phyloP scores from a whole-genome alignment of 2,329 filamentous ascomycete genomes.

The Aspergillus hortae region DNA sequence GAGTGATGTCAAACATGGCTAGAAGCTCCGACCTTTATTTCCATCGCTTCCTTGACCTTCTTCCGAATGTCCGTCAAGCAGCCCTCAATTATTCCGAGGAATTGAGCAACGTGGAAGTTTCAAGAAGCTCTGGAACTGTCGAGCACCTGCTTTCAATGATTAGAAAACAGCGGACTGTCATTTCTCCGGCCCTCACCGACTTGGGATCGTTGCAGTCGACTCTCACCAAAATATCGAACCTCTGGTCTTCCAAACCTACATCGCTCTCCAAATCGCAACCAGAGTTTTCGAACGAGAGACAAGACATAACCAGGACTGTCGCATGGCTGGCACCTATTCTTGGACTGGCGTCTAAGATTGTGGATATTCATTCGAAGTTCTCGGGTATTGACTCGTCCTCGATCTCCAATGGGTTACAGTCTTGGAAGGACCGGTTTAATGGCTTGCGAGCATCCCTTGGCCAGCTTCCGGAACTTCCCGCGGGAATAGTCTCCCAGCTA shows the following conservation, averaged over 20 bases:
- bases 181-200: slow-evolving; percentile 30
- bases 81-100: slow-evolving; percentile 77
- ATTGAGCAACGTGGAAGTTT: slow-evolving; percentile 73
- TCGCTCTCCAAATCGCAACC: slow-evolving; percentile 22
- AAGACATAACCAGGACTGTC: slow-evolving; percentile 26
- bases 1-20: slow-evolving; percentile 16
- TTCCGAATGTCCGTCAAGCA: slow-evolving; percentile 64
- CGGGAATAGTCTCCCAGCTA: slow-evolving; percentile 40
- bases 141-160: slow-evolving; percentile 70
- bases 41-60: slow-evolving; percentile 72
- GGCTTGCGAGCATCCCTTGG: slow-evolving; percentile 42
- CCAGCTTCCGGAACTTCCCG: slow-evolving; percentile 49
- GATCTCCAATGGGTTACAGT: slow-evolving; percentile 46
- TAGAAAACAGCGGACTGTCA: slow-evolving; percentile 36
- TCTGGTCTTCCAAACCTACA: slow-evolving; percentile 27
- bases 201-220: slow-evolving; percentile 28
- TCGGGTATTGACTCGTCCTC: slow-evolving; percentile 50
- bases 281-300: slow-evolving; percentile 14
- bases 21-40: slow-evolving; percentile 66
- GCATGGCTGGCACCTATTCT: slow-evolving; percentile 70
- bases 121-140: slow-evolving; percentile 76
- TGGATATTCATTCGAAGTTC: slow-evolving; percentile 65
- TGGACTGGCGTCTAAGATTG: slow-evolving; percentile 57
- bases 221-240: slow-evolving; percentile 28
- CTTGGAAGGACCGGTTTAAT: slow-evolving; percentile 50